phyloP scores from a whole-genome alignment of 1,139 yeast species.

The Pneumocystis oryctolagi region DNA sequence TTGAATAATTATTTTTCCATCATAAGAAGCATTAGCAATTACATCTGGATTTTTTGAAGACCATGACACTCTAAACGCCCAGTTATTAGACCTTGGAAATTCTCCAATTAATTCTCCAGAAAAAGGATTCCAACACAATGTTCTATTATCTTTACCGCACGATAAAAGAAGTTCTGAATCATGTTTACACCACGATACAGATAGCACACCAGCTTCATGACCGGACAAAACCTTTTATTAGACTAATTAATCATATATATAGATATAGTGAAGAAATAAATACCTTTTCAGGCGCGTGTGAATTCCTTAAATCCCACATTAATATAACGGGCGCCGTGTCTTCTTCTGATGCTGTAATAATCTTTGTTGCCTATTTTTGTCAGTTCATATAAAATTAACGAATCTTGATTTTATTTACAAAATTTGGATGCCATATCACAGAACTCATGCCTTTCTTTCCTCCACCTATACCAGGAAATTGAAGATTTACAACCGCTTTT shows the following conservation, averaged over 20 bases:
- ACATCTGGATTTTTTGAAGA: slow-evolving; percentile 81
- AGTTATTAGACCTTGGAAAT: slow-evolving; percentile 82
- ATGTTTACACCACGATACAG: slow-evolving; percentile 83
- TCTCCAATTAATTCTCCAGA: slow-evolving; percentile 51
- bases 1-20: slow-evolving; percentile 71
- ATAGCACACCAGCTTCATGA: slow-evolving; percentile 75
- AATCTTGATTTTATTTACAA: slow-evolving; percentile 6
- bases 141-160: slow-evolving; percentile 81
- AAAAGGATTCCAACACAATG: slow-evolving; percentile 80
- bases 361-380: slow-evolving; percentile 47
- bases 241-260: not conserved
- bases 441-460: slow-evolving; percentile 31
- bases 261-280: not conserved
- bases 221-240: slow-evolving; percentile 41
- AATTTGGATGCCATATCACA: slow-evolving; percentile 67
- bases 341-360: slow-evolving; percentile 73
- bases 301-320: slow-evolving; percentile 88
- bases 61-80: slow-evolving; percentile 82
- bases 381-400: not conserved
- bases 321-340: slow-evolving; percentile 70
- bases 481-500: not conserved
- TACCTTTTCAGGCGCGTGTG: slow-evolving; percentile 62
- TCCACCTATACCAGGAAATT: not conserved
- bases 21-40: slow-evolving; percentile 87
- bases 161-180: slow-evolving; percentile 70